Evolutionary conservation across 176 grass and related monocot species (phyloP), one percentile per base, ranked within the genome.

Genomic region (Carex littledalei): DNA sequence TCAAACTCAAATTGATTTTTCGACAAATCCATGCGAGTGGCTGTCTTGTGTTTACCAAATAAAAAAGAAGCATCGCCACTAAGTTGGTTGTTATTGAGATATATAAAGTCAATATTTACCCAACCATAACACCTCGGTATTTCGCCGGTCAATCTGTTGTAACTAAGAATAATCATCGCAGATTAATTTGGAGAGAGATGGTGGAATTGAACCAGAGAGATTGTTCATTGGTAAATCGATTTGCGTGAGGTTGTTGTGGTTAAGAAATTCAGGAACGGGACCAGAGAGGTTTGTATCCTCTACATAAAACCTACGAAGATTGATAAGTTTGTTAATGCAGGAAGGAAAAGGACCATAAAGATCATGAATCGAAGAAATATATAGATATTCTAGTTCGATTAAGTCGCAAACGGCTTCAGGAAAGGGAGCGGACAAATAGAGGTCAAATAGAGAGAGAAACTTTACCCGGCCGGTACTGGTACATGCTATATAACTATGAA

Each of bases 21-120:
- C 35, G 63, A 57, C n/a, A 84, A 71, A 67, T 71, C 13, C 10
- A 84, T 84, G 8, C 1, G 0, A 11, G 8, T 12, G 39, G 21
- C 29, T 14, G 47, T 52, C n/a, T 84, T 66, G 29, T 84, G 39
- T 71, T 67, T 71, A 52, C 82, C 63, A 17, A 84, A 84, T 63
- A 84, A 54, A 57, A 84, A 84, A 17, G 82, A 84, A n/a, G 63
- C 16, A 63, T 70, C 63, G 0, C 63, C 82, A 54, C 7, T 34
- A 22, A 84, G 63, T 18, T n/a, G n/a, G 64, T 84, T 72, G 37
- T 55, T 12, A 43, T 57, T 20, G 8, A 81, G 13, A 63, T 6
- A 1, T 41, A 81, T 39, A 2, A 3, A 0, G 10, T 3, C 20
- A 16, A 81, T 21, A 62, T 61, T 8, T 43, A 2, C 15, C 54